Base-by-base conservation (phyloP, 1,284 basidiomycete species). In the Rhodotorula mucilaginosa region DNA sequence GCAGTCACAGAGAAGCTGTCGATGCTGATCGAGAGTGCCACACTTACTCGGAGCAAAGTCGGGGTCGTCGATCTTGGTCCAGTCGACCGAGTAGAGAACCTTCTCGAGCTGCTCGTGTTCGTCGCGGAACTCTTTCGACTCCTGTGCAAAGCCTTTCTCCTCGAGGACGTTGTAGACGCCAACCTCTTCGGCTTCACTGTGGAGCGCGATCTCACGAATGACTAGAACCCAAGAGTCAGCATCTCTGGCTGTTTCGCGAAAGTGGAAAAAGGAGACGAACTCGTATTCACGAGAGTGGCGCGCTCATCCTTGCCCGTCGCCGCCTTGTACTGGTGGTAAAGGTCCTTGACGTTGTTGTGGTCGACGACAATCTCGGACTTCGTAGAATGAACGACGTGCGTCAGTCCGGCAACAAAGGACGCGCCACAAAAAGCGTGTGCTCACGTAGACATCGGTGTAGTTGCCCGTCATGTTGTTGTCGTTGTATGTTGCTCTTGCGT, bases 81-180 rank as follows among this genome's bases (percentile, higher is more conserved):
- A 65, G 72, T 76, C 74, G 62, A 76, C 65, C 34, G 65, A 61
- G 18, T 71, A 68, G 65, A 78, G 71, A 23, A 73, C 60, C 61
- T 73, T 65, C 71, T 79, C 77, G 70, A 79, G 70, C 39, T 74
- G 26, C 56, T 76, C 69, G 54, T 79, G 79, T 48, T 78, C 76
- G 26, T 68, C 39, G 46, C 74, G 73, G 54, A 76, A 47, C 15
- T 21, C 44, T 31, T 66, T 58, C 44, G 31, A 69, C 61, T 76
- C 63, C 48, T 72, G 68, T 49, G 65, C 71, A 23, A 69, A 44
- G 12, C 60, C 67, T 34, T 58, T 49, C 56, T 47, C 5, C 57
- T 68, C 46, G 49, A 68, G 49, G 18, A 54, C 34, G 73, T 75
- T 78, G 78, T 79, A 79, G 59, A 76, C 58, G 13, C 72, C 71